These are phyloP conservation scores for Fusarium sp. DNA, from an alignment of 2,329 filamentous ascomycete genomes.

Conservation along the genomic window DNA sequence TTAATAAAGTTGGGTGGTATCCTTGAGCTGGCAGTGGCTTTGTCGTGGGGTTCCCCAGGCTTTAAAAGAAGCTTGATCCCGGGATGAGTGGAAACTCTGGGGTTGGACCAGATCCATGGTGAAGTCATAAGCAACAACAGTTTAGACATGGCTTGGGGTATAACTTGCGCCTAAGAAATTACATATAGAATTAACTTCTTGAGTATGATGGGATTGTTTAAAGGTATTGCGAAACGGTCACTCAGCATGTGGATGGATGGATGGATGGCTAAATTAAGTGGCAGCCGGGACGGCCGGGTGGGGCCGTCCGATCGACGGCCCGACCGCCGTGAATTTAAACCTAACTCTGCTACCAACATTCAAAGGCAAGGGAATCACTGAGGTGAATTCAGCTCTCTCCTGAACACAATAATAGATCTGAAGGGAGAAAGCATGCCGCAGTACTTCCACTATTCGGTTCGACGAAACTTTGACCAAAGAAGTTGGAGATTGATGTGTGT, in stretches of 20 bases:
- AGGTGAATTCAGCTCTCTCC: not conserved
- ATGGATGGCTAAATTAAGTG: not conserved
- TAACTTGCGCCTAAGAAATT: not conserved
- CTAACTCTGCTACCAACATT: not conserved
- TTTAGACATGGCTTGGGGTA: not conserved
- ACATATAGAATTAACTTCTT: not conserved
- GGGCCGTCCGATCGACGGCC: slow-evolving; percentile 32
- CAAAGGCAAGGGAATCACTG: not conserved
- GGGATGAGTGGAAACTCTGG: not conserved
- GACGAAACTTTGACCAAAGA: not conserved
- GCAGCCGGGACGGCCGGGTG: slow-evolving; percentile 19
- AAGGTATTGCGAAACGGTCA: not conserved
- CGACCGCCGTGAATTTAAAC: slow-evolving; percentile 18
- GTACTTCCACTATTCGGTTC: not conserved
- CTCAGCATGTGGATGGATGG: not conserved
- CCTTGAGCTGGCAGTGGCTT: not conserved
- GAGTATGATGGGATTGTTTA: not conserved
- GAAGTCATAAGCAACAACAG: not conserved
- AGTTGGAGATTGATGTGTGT: not conserved
- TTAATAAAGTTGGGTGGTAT: not conserved
- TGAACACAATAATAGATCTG: not conserved
- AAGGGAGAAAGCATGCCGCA: not conserved
- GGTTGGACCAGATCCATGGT: not conserved
- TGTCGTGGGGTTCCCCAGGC: slow-evolving; percentile 8
- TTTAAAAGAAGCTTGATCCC: slow-evolving; percentile 10